phyloP scores from a whole-genome alignment of 331 rosid genomes.

The Dryas integrifolia region DNA sequence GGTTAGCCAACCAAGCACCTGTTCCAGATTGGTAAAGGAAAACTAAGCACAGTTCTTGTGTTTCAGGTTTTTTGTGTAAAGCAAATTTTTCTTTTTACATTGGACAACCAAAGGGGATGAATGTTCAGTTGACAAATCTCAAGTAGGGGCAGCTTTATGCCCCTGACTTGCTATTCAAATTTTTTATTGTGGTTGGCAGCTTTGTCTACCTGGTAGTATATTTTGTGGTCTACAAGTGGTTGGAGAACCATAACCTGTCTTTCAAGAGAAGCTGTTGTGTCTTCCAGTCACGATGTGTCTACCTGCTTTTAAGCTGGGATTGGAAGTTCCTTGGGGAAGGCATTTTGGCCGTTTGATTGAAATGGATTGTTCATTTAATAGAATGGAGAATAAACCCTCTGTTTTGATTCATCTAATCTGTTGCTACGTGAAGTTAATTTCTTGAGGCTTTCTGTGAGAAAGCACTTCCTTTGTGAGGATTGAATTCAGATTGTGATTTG shows the following conservation, averaged over 20 bases:
- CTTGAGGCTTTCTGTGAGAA: slow-evolving; percentile 4
- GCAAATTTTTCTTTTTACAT: slow-evolving; percentile 3
- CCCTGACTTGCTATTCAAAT: slow-evolving; percentile 18
- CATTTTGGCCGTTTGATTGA: slow-evolving; percentile 1
- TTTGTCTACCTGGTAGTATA: slow-evolving; percentile 16
- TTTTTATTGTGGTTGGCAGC: slow-evolving; percentile 17
- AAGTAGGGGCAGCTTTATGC: slow-evolving; percentile 18
- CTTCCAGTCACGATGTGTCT: slow-evolving; percentile 17
- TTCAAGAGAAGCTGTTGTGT: slow-evolving; percentile 13
- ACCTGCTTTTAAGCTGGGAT: slow-evolving; percentile 11
- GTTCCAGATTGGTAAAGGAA: background rate
- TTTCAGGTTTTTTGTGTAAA: background rate
- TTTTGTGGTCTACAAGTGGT: slow-evolving; percentile 18
- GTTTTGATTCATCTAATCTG: slow-evolving; percentile 19
- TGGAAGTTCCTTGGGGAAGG: slow-evolving; percentile 25
- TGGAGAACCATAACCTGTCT: slow-evolving; percentile 16
- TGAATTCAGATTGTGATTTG: slow-evolving; percentile 14
- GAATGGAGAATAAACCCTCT: slow-evolving; percentile 10
- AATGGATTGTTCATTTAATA: slow-evolving; percentile 13
- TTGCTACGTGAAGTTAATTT: background rate
- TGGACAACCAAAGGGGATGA: slow-evolving; percentile 17
- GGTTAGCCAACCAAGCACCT: slow-evolving; percentile 6
- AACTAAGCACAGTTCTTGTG: background rate
- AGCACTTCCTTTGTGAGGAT: slow-evolving; percentile 10
- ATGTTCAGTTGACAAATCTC: slow-evolving; percentile 17